phyloP scores from a whole-genome alignment of 768 basidiomycete genomes.

The Leccinum incarnatum region DNA sequence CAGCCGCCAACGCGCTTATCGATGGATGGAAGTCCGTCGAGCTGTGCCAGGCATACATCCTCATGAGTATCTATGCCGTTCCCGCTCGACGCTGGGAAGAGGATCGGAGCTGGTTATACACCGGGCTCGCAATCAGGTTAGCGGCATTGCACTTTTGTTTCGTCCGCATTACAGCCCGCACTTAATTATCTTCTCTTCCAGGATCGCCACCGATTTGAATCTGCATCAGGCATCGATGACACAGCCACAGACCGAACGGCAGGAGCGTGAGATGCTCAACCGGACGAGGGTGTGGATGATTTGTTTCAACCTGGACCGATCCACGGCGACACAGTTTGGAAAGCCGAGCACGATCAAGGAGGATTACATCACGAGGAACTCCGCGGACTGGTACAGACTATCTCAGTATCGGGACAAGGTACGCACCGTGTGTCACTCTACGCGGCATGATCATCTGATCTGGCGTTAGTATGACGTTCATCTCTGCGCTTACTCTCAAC shows the following conservation, averaged over 20 bases:
- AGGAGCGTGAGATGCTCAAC: conserved; percentile 82
- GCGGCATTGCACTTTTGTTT: conserved; percentile 1
- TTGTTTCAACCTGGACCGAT: conserved; percentile 86
- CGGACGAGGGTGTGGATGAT: conserved; percentile 87
- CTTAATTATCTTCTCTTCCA: conserved; percentile 20
- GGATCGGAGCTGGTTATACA: conserved; percentile 86
- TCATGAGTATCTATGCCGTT: conserved; percentile 80
- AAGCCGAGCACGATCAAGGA: conserved; percentile 88
- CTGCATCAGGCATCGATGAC: conserved; percentile 63
- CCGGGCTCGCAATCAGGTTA: conserved; percentile 80
- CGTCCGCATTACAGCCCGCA: neutral
- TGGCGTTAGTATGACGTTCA: conserved; percentile 64
- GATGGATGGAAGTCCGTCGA: conserved; percentile 86
- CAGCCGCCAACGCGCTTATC: conserved; percentile 75
- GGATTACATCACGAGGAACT: conserved; percentile 72
- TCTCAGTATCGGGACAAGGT: conserved; percentile 62
- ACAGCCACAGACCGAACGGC: conserved; percentile 67
- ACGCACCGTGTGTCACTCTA: conserved; percentile 6
- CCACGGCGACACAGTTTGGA: conserved; percentile 84
- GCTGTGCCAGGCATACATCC: conserved; percentile 86
- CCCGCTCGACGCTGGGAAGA: conserved; percentile 87
- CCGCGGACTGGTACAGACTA: conserved; percentile 72
- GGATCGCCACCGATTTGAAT: conserved; percentile 88
- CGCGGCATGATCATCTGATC: neutral
- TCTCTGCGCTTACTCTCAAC: conserved; percentile 66